phyloP scores from a whole-genome alignment of 805 yeast genomes.

The Debaryomyces prosopidis region DNA sequence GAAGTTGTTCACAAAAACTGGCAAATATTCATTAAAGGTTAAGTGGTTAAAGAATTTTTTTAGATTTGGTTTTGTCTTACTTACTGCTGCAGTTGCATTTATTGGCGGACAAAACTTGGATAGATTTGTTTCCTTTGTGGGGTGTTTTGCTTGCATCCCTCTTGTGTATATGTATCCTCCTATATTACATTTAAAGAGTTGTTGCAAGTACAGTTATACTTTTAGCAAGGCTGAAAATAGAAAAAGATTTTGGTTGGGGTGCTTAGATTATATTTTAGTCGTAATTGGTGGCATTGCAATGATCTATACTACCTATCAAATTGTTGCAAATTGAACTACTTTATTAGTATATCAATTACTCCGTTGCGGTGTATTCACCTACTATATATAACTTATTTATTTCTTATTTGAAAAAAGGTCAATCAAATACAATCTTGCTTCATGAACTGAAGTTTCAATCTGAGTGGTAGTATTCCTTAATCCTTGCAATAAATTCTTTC shows the following conservation, averaged over 20 bases:
- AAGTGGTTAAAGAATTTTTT: conserved; percentile 71
- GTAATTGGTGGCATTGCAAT: conserved; percentile 60
- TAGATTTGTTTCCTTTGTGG: conserved; percentile 75
- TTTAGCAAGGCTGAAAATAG: conserved; percentile 21
- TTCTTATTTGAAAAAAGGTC: conserved; percentile 8
- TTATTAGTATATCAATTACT: not conserved
- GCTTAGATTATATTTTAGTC: conserved; percentile 50
- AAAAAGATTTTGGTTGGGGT: conserved; percentile 35
- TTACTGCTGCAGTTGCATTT: conserved; percentile 60
- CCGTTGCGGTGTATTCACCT: not conserved
- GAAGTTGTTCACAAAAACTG: conserved; percentile 55
- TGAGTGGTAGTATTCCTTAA: conserved; percentile 11
- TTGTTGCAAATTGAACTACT: conserved; percentile 24
- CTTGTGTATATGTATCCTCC: conserved; percentile 87
- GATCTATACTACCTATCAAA: conserved; percentile 67
- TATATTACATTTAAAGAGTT: conserved; percentile 61
- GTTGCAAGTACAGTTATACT: conserved; percentile 29
- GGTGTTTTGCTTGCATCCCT: conserved; percentile 84
- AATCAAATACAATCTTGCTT: conserved; percentile 20
- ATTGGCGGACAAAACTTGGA: conserved; percentile 71
- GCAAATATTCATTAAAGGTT: conserved; percentile 50
- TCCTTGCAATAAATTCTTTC: conserved; percentile 8
- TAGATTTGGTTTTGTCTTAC: conserved; percentile 52
- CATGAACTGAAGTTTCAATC: conserved; percentile 24
- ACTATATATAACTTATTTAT: conserved; percentile 8